Evolutionary conservation across 2,329 filamentous ascomycete genomes (phyloP), one percentile per base, ranked within the genome.

Genomic region (Diaporthe ilicicola): DNA sequence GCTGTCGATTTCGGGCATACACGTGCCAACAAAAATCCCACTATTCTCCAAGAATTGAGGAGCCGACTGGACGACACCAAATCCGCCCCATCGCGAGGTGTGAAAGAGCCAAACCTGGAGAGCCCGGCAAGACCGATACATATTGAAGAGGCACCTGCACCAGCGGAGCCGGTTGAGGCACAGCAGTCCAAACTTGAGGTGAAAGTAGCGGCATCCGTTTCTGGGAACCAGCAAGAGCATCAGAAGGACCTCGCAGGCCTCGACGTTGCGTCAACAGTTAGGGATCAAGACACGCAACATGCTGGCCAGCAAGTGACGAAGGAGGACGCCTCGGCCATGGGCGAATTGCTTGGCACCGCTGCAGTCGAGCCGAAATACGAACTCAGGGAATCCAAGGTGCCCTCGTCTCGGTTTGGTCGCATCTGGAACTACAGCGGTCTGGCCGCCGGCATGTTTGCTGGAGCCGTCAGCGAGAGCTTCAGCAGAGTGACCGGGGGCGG

Each of bases 361-460:
- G 71, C 78, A 34, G 74, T 78, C 65, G 71, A 77, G 39, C 76
- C 80, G 13, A 74, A 80, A 4, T 94, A 97, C 77, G 86, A 92
- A 72, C 90, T 99, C 79, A 88, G 92, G 69, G 95, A 98, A 78
- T 99, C 96, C 12, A 91, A 91, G 73, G 95, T 99, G 0, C 96
- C 96, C 1, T 93, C 96, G 0, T 94, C 94, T 9, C 91, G 96
- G 4, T 82, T 99, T 65, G 92, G 95, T 53, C 89, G 96, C 69
- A 84, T 99, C 29, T 98, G 95, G 93, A 97, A 99, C 81, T 99
- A 98, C 79, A 90, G 94, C 69, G 94, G 96, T 0, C 87, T 99
- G 6, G 96, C 94, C 32, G 95, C 94, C 0, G 97, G 95, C 56
- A 97, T 99, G 95, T 90, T 97, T 9, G 93, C 97, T 76, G 96